Evolutionary conservation across 2,329 filamentous ascomycete genomes (phyloP), one percentile per base, ranked within the genome.

Genomic region (Colletotrichum musae): DNA sequence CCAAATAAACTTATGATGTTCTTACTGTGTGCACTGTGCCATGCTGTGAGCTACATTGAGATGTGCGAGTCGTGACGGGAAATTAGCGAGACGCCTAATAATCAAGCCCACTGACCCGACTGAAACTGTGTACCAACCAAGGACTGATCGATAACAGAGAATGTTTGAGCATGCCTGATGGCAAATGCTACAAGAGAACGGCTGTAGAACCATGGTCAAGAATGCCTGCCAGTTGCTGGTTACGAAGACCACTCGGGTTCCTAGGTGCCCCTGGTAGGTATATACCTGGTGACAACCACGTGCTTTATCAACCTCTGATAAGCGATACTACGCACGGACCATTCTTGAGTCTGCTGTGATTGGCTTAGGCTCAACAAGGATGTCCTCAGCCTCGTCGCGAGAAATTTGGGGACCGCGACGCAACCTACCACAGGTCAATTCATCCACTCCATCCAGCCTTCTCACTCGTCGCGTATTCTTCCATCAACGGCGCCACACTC

Each of bases 331-430:
- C 18, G 64, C 52, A 70, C 61, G 61, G 54, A 21, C 61, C 52
- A 12, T 10, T 1, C 1, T 3, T 12, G 15, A 15, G 18, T 24
- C 53, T 10, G 10, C 13, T 45, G 13, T 65, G 54, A 68, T 65
- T 61, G 67, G 66, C 48, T 54, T 24, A 21, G 24, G 26, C 24
- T 54, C 45, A 26, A 58, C 45, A 28, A 62, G 70, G 39, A 63
- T 72, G 57, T 21, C 76, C 47, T 43, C 61, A 72, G 70, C 70
- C 71, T 70, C 56, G 71, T 72, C 69, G 71, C 71, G 71, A 72
- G 61, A 72, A 71, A 70, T 72, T 67, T 69, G 64, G 70, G 62
- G 68, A 59, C 39, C 63, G 68, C 59, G 67, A 70, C 32, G 7
- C 32, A 66, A 36, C 59, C 28, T 63, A 51, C 54, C 58, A 6